Percentiles rank a stretch among this genome's conserved stretches.
Evolutionary conservation across 2,329 filamentous ascomycete species (phyloP).

Genomic region (Xylariaceae sp.): DNA sequence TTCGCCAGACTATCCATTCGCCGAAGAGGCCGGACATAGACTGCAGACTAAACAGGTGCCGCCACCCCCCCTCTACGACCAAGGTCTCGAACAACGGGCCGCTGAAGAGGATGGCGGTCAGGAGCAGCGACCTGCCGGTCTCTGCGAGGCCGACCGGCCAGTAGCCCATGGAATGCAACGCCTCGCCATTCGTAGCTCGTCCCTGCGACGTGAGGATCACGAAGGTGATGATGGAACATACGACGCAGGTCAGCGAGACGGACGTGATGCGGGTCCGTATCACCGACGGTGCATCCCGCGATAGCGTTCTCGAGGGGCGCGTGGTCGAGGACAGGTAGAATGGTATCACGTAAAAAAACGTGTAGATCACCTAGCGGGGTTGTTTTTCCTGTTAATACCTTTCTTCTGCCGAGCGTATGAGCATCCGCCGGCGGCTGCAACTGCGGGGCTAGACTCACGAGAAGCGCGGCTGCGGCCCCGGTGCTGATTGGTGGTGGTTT

Average conservation of each 20-base stretch:
- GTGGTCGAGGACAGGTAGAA: constrained; percentile 85
- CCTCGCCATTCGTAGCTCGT: constrained; percentile 55
- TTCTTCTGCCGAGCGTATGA: constrained; percentile 14
- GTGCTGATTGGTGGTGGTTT: constrained; percentile 50
- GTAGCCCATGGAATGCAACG: constrained; percentile 75
- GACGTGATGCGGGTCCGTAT: constrained; percentile 85
- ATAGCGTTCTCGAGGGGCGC: constrained; percentile 77
- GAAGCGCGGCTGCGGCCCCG: constrained; percentile 43
- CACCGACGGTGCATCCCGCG: constrained; percentile 85
- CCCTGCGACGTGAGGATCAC: constrained; percentile 65
- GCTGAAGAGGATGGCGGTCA: constrained; percentile 80
- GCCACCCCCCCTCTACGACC: constrained; percentile 74
- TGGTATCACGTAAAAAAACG: constrained; percentile 86
- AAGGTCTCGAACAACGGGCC: constrained; percentile 84
- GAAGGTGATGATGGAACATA: constrained; percentile 71
- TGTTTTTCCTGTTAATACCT: neutral
- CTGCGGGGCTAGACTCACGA: constrained; percentile 40
- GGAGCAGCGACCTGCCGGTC: constrained; percentile 64
- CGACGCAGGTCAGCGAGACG: constrained; percentile 75
- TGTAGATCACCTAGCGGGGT: constrained; percentile 73
- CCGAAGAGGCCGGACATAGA: constrained; percentile 65
- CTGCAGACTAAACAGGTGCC: constrained; percentile 63
- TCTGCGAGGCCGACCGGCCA: constrained; percentile 77
- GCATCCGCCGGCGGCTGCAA: constrained; percentile 22
- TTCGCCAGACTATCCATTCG: constrained; percentile 85